A percentile compares a stretch with the other conserved stretches of the same genome.
Evolutionary conservation across 176 grass and related monocot genomes (phyloP).

Genomic region (Carex parvula): DNA sequence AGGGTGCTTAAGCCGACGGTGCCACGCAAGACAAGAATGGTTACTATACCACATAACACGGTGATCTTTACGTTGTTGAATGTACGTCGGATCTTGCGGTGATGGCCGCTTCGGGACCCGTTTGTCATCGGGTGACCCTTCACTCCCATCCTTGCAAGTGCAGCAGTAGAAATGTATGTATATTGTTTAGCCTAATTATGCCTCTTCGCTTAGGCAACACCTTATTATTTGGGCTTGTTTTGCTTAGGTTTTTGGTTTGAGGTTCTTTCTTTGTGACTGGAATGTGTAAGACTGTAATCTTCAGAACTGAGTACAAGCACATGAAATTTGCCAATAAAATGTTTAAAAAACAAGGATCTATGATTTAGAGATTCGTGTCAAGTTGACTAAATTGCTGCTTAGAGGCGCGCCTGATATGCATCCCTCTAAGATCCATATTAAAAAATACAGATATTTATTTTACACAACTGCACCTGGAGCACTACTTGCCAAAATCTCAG

Average conservation of each 20-base stretch:
- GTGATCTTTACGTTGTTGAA: slow-evolving; percentile 98
- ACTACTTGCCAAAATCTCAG: background rate
- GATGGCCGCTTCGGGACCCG: slow-evolving; percentile 39
- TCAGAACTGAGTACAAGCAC: background rate
- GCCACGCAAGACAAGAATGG: slow-evolving; percentile 78
- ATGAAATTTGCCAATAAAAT: background rate
- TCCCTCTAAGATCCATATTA: background rate
- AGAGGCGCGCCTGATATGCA: slow-evolving; percentile 11
- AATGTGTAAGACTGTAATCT: slow-evolving; percentile 16
- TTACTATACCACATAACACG: slow-evolving; percentile 82
- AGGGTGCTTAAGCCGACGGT: slow-evolving; percentile 62
- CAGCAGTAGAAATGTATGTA: background rate
- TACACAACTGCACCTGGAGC: background rate
- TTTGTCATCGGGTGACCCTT: slow-evolving; percentile 42
- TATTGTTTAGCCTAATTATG: background rate
- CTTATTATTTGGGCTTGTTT: slow-evolving; percentile 38
- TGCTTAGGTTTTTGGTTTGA: slow-evolving; percentile 8
- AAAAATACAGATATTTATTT: background rate
- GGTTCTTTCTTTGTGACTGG: background rate
- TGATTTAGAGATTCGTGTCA: slow-evolving; percentile 21
- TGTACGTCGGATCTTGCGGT: slow-evolving; percentile 71
- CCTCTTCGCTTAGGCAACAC: slow-evolving; percentile 38
- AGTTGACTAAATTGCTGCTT: slow-evolving; percentile 26
- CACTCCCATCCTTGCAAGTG: slow-evolving; percentile 37
- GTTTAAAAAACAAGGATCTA: background rate